phyloP scores from a whole-genome alignment of 2,329 filamentous ascomycete species.

The Fusarium pseudocircinatum region DNA sequence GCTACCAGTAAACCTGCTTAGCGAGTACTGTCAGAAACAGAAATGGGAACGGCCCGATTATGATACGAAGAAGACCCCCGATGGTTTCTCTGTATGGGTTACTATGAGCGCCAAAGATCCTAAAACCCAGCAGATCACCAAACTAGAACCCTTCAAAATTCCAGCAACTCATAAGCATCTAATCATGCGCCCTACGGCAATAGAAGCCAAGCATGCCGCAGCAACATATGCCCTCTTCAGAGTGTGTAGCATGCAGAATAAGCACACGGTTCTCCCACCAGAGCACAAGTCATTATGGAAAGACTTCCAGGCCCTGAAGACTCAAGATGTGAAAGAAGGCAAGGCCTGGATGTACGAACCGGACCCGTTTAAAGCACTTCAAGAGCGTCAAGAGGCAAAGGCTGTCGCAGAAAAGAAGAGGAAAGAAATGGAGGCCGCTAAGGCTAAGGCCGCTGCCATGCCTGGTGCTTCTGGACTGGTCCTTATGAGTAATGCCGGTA shows the following conservation, averaged over 20 bases:
- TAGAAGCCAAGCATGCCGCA: constrained; percentile 93
- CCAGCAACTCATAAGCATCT: constrained; percentile 80
- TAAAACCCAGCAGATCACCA: constrained; percentile 82
- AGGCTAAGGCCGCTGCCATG: constrained; percentile 74
- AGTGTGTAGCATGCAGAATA: constrained; percentile 94
- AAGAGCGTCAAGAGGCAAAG: constrained; percentile 82
- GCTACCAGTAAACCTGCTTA: constrained; percentile 89
- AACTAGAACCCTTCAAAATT: constrained; percentile 83
- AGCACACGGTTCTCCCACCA: constrained; percentile 93
- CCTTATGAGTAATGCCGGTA: constrained; percentile 57
- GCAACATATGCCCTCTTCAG: constrained; percentile 92
- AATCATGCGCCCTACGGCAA: constrained; percentile 77
- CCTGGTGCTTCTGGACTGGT: constrained; percentile 66
- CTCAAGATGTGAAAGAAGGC: constrained; percentile 80
- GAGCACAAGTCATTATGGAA: constrained; percentile 93
- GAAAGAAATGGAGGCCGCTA: constrained; percentile 72
- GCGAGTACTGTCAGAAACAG: constrained; percentile 94
- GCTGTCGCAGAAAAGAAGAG: constrained; percentile 81
- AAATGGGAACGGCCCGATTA: constrained; percentile 97
- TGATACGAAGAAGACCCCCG: constrained; percentile 77
- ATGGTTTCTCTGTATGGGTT: constrained; percentile 83
- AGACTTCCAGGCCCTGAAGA: constrained; percentile 85
- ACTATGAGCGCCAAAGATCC: constrained; percentile 78
- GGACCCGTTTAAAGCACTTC: constrained; percentile 86
- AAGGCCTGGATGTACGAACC: constrained; percentile 91